Conservation (phyloP, 2,329 filamentous ascomycete genomes). For the Fusarium concolor region DNA sequence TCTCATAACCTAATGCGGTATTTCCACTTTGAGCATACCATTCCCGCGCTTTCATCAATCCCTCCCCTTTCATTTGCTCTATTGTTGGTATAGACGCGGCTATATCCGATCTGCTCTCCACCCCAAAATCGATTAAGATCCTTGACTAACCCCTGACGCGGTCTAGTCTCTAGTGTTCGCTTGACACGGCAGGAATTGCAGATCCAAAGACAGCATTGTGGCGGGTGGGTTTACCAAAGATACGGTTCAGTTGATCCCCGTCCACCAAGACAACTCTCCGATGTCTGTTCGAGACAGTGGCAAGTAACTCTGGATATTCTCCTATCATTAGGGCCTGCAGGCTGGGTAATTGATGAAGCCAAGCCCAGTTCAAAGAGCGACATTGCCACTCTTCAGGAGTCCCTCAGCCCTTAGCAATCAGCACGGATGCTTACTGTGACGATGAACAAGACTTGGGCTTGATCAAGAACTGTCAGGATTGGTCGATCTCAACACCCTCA, state of each 20-base stretch:
- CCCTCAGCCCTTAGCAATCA: background rate
- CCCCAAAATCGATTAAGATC: slow-evolving; percentile 11
- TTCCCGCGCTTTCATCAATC: background rate
- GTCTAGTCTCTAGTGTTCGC: background rate
- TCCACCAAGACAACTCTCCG: background rate
- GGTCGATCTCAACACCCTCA: background rate
- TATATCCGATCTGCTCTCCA: slow-evolving; percentile 1
- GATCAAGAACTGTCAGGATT: background rate
- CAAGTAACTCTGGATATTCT: background rate
- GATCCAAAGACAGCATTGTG: background rate
- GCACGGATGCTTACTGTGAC: background rate
- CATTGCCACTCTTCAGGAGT: background rate
- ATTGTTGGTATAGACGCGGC: slow-evolving; percentile 5
- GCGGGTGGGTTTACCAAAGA: background rate
- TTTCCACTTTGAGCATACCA: background rate
- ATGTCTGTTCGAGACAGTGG: background rate
- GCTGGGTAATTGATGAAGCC: background rate
- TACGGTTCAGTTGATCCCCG: background rate
- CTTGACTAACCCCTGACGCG: background rate
- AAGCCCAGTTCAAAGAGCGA: background rate
- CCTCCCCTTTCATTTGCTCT: background rate
- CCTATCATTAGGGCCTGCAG: background rate
- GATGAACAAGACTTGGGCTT: background rate
- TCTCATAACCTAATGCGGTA: background rate
- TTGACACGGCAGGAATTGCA: background rate